Conservation (phyloP, 2,329 filamentous ascomycete species). For the Penicillium sp. region DNA sequence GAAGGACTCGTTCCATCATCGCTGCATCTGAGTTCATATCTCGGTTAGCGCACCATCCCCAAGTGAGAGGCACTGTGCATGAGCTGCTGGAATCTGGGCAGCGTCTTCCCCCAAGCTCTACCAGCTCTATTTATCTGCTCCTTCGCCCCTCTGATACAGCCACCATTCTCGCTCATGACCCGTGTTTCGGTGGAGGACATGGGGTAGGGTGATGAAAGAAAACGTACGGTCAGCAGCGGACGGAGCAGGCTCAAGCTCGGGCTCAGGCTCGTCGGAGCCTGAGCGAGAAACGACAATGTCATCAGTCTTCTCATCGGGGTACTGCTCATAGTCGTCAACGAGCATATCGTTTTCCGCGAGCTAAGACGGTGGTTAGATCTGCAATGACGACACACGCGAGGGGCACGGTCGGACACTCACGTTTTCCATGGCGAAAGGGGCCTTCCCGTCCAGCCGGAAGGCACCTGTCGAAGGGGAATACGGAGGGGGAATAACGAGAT, state of each 20-base stretch:
- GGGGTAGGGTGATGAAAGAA: slow-evolving; percentile 10
- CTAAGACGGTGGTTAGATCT: slow-evolving; percentile 35
- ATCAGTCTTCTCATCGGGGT: slow-evolving; percentile 58
- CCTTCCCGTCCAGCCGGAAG: slow-evolving; percentile 29
- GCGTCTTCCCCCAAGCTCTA: not conserved
- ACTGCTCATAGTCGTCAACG: slow-evolving; percentile 53
- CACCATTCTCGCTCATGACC: not conserved
- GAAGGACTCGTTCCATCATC: slow-evolving; percentile 76
- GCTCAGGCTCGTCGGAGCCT: slow-evolving; percentile 53
- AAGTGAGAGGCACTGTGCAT: not conserved
- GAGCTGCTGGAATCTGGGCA: not conserved
- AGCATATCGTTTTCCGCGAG: slow-evolving; percentile 58
- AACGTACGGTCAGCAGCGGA: slow-evolving; percentile 55
- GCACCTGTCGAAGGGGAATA: slow-evolving; percentile 21
- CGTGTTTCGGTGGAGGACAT: not conserved
- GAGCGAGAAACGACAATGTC: slow-evolving; percentile 59
- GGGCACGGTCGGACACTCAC: slow-evolving; percentile 33
- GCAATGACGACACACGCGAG: slow-evolving; percentile 30
- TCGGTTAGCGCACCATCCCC: slow-evolving; percentile 7
- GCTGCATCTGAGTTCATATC: slow-evolving; percentile 60
- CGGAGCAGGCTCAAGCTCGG: slow-evolving; percentile 52
- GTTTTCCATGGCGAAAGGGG: slow-evolving; percentile 43
- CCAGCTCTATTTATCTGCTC: not conserved
- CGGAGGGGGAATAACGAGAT: not conserved
- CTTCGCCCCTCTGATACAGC: not conserved